These are phyloP conservation scores for Plasmodium ovale DNA, from an alignment of 169 alveolate species.

Conservation along the genomic window DNA sequence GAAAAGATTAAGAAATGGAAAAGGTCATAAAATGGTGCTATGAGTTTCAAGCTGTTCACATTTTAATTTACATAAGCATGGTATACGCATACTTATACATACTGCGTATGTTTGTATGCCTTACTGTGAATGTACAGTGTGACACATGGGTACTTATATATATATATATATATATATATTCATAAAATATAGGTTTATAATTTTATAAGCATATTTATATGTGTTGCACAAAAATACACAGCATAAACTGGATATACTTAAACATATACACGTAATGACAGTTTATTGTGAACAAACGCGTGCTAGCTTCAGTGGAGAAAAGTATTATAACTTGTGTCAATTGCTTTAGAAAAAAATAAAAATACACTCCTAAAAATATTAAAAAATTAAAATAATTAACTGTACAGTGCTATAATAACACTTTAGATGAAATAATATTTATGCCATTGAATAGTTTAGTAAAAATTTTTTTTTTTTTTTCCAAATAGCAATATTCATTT, in stretches of 20 bases:
- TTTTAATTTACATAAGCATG: not conserved
- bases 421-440: too few species aligned
- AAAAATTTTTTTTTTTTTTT: too few species aligned
- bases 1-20: constrained; percentile 1
- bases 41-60: not conserved
- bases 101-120: too few species aligned
- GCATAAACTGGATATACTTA: not conserved
- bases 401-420: not conserved
- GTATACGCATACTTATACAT: not conserved
- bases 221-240: not conserved
- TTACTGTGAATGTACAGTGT: too few species aligned
- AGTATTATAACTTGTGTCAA: constrained; percentile 18
- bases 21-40: not conserved
- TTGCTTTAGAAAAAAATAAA: constrained; percentile 18
- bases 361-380: constrained; percentile 27
- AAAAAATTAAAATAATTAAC: not conserved
- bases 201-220: constrained; percentile 8
- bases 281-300: constrained; percentile 32
- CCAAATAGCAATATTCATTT: too few species aligned
- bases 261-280: constrained; percentile 1
- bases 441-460: not conserved
- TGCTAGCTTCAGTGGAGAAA: constrained; percentile 26
- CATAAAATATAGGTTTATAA: not conserved
- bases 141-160: too few species aligned
- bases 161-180: constrained; percentile 1